These are phyloP conservation scores for Austroboletus niveus DNA, from an alignment of 1,284 basidiomycete species.

Conservation along the genomic window DNA sequence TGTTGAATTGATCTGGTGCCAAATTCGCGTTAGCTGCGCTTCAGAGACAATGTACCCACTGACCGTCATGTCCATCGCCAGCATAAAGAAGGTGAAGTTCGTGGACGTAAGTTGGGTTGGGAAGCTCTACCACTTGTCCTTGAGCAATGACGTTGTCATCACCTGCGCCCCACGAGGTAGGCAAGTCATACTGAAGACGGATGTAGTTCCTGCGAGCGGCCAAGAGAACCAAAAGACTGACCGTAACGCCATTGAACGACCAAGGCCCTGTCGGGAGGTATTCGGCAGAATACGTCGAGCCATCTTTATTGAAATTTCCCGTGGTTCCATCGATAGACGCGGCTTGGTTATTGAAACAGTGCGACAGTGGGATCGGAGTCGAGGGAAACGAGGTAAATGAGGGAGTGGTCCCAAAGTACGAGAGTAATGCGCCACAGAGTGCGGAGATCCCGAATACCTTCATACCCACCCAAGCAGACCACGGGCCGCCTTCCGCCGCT, in stretches of 20 bases:
- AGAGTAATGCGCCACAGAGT: not conserved
- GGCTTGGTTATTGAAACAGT: slow-evolving; percentile 38
- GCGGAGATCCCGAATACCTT: too few species aligned
- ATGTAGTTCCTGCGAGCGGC: not conserved
- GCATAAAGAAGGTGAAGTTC: slow-evolving; percentile 45
- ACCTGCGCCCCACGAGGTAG: slow-evolving; percentile 36
- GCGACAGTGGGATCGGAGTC: slow-evolving; percentile 19
- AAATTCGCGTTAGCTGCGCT: too few species aligned
- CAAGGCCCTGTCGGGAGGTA: slow-evolving; percentile 20
- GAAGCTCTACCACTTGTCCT: slow-evolving; percentile 37
- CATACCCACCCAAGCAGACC: not conserved
- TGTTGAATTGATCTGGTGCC: too few species aligned
- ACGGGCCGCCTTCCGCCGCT: slow-evolving; percentile 1
- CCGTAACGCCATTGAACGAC: slow-evolving; percentile 37
- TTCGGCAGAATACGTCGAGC: slow-evolving; percentile 37
- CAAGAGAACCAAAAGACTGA: slow-evolving; percentile 12
- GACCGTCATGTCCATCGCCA: slow-evolving; percentile 35
- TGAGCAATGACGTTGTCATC: slow-evolving; percentile 41
- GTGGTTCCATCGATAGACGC: slow-evolving; percentile 28
- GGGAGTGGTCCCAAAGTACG: not conserved
- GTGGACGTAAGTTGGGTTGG: slow-evolving; percentile 33
- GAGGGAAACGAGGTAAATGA: slow-evolving; percentile 20
- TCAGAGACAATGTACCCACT: slow-evolving; percentile 1
- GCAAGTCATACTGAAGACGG: slow-evolving; percentile 39
- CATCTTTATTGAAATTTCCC: slow-evolving; percentile 37